Conservation (phyloP, 139 green algal species). For the Volvox reticuliferus region DNA sequence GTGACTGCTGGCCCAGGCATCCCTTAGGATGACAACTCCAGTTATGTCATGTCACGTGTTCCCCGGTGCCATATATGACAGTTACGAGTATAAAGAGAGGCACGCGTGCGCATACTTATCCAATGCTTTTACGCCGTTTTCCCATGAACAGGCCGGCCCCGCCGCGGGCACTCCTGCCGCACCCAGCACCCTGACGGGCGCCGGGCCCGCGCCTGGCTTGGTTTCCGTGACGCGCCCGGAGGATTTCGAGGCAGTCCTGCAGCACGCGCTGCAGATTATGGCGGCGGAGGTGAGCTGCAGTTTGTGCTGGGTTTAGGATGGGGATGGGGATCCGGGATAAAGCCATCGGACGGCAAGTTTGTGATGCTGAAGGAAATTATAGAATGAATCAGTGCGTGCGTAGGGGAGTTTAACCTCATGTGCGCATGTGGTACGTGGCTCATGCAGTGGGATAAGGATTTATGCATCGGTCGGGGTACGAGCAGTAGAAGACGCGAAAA, state of each 20-base stretch:
- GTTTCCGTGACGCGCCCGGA: slow-evolving; percentile 60
- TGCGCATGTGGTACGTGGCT: no score
- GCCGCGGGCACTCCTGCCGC: neutral
- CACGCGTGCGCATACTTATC: neutral
- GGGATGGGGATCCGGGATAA: no score
- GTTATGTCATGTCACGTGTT: neutral
- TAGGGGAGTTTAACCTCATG: no score
- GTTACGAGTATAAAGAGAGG: neutral
- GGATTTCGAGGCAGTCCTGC: slow-evolving; percentile 74
- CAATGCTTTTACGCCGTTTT: neutral
- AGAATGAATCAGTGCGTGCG: no score
- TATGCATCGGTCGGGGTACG: no score
- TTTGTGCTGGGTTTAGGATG: no score
- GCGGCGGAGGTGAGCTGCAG: slow-evolving; percentile 62
- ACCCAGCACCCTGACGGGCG: neutral
- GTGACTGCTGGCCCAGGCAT: no score
- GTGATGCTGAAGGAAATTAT: no score
- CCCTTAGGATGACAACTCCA: neutral
- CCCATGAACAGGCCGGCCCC: neutral
- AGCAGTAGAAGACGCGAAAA: no score
- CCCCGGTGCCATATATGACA: neutral
- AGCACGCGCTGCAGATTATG: slow-evolving; percentile 72
- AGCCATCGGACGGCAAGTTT: no score
- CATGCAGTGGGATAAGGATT: no score
- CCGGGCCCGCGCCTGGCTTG: neutral